Evolutionary conservation across 2,329 filamentous ascomycete species (phyloP), one percentile per base, ranked within the genome.

Genomic region (Cryphonectria carpinicola): DNA sequence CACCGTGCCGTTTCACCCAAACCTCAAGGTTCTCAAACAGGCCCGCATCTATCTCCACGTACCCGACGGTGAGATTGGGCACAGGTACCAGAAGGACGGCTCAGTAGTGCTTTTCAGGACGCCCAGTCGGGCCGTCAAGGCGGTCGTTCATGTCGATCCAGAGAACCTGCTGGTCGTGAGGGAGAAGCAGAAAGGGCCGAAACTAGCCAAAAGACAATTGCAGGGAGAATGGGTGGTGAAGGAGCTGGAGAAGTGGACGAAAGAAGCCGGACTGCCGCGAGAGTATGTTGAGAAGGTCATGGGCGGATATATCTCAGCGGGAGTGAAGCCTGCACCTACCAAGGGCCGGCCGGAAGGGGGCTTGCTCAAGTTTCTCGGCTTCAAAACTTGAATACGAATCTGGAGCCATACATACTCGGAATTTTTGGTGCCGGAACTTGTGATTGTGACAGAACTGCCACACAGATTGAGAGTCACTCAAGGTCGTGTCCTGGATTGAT

Each of bases 131-230:
- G 37, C 37, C 11, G 37, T 58, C 22, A 25, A 54, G 28, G 39
- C 49, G 64, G 64, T 66, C n/a, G 46, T 66, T 2, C 64, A 66
- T 39, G 32, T 66, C 35, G 64, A 66, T 22, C 64, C 64, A 13
- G 64, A 56, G 10, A 49, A 66, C 49, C 64, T 22, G 2, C 35
- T n/a, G 13, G 43, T 22, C 2, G 11, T 49, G n/a, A 52, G 35
- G 22, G 64, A 58, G 37, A 35, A 37, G 19, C 58, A 35, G 17
- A 61, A 19, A 39, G 58, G n/a, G 19, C 58, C 58, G 17, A 61
- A 10, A 39, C 7, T 17, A 3, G 14, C 28, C 32, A 32, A 14
- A 8, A n/a, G 35, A 28, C n/a, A n/a, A 14, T 6, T 66, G 10
- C 49, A 66, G 25, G 65, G 65, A 17, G 28, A 37, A 17, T 66